Evolutionary conservation across 257 asterid genomes (phyloP).

Genomic region (Parsonsia alboflavescens): DNA sequence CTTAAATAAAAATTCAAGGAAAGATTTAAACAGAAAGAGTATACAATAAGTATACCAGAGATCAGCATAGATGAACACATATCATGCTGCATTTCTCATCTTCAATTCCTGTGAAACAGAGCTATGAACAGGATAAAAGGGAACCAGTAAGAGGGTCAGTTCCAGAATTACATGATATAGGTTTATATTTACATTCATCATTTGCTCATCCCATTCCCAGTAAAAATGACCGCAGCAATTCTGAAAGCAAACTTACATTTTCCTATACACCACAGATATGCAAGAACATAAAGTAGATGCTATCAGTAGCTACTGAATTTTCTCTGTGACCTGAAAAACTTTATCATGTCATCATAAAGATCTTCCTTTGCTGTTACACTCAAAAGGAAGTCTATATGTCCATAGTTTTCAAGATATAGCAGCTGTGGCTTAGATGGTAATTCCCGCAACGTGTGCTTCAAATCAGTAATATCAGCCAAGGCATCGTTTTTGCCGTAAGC

Average conservation of each 20-base stretch:
- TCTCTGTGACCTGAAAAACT: constrained; percentile 54
- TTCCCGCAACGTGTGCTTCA: constrained; percentile 60
- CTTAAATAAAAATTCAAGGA: no score
- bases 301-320: constrained; percentile 16
- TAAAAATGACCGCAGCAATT: neutral
- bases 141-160: neutral
- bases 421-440: constrained; percentile 55
- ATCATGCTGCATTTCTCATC: neutral
- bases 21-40: no score
- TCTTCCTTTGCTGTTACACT: constrained; percentile 64
- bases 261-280: neutral
- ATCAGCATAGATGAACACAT: neutral
- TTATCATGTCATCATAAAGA: constrained; percentile 61
- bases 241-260: neutral
- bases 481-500: constrained; percentile 89
- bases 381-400: constrained; percentile 84
- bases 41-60: no score
- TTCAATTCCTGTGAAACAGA: neutral
- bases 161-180: neutral
- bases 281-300: neutral
- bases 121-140: neutral
- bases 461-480: constrained; percentile 70
- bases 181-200: neutral
- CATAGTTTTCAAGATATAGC: constrained; percentile 79
- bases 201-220: neutral